Percentiles rank a stretch among this genome's conserved stretches.
Conservation (phyloP, 345 rosid genomes). For the Brassica nigra region DNA sequence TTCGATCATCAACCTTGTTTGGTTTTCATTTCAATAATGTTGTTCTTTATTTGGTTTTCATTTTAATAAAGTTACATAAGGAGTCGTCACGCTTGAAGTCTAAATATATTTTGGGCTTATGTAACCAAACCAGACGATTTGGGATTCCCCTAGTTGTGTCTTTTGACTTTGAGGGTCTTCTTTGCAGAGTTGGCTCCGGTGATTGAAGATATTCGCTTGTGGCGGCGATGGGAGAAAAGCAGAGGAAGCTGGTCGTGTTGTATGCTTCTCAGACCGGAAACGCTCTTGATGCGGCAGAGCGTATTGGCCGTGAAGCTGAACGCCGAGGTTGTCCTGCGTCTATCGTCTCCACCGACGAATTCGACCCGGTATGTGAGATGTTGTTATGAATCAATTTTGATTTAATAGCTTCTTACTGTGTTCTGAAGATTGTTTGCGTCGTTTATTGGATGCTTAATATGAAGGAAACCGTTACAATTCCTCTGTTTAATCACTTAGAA, state of each 20-base stretch:
- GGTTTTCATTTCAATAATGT: no score
- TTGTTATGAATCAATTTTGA: background rate
- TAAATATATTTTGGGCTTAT: no score
- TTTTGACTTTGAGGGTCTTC: no score
- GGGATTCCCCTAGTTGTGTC: no score
- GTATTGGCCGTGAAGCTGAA: conserved; percentile 77
- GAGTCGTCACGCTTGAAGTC: no score
- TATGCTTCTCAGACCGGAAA: conserved; percentile 89
- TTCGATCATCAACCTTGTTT: no score
- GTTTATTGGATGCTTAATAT: background rate
- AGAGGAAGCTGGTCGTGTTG: conserved; percentile 53
- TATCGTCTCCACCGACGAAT: conserved; percentile 62
- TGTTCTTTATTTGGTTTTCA: no score
- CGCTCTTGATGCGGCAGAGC: conserved; percentile 86
- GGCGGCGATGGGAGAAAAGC: conserved; percentile 47
- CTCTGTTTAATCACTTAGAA: background rate
- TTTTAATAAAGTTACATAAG: no score
- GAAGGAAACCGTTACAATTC: background rate
- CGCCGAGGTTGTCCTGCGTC: conserved; percentile 60
- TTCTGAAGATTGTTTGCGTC: background rate
- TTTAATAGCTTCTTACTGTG: conserved; percentile 13
- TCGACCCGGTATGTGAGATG: conserved; percentile 49
- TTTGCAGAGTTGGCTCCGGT: background rate
- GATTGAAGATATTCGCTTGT: background rate
- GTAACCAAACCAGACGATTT: no score